A percentile compares a stretch with the other conserved stretches of the same genome.
These are phyloP conservation scores for Ensete ventricosum DNA, from an alignment of 176 grass and related monocot species.

Conservation along the genomic window DNA sequence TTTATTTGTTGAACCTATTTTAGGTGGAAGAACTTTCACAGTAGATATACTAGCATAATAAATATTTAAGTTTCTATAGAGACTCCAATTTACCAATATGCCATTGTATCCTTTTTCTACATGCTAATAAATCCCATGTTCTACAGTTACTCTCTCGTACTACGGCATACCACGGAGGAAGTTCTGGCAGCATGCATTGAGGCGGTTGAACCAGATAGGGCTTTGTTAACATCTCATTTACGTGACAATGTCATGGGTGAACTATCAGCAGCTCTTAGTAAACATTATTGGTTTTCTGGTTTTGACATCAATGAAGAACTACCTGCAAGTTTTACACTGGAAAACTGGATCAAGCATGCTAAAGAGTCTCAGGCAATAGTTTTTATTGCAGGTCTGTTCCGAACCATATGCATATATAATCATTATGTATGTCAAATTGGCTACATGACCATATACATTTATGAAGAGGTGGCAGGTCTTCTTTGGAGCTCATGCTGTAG, in stretches of 20 bases:
- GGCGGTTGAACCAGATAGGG: conserved; percentile 61
- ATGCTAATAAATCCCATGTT: conserved; percentile 15
- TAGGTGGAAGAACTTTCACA: not conserved
- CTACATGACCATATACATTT: not conserved
- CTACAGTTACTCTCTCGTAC: conserved; percentile 73
- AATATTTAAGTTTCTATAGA: not conserved
- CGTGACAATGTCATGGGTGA: conserved; percentile 65
- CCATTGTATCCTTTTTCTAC: not conserved
- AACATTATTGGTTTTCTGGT: conserved; percentile 68
- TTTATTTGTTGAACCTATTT: not conserved
- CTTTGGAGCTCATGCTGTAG: not conserved
- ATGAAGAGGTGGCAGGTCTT: not conserved
- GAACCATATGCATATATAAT: not conserved
- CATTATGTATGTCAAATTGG: not conserved
- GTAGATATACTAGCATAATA: not conserved
- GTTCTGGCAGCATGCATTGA: conserved; percentile 74
- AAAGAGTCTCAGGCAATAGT: conserved; percentile 61
- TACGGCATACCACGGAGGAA: conserved; percentile 89
- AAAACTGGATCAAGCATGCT: conserved; percentile 64
- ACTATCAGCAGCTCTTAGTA: conserved; percentile 43
- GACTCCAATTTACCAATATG: not conserved
- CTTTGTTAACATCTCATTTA: conserved; percentile 50
- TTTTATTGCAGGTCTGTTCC: conserved; percentile 67
- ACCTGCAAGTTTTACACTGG: conserved; percentile 56
- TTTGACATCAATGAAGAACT: conserved; percentile 74